Evolutionary conservation across 495 filamentous ascomycete species (phyloP).

Genomic region (Hypomontagnella submonticulosa): DNA sequence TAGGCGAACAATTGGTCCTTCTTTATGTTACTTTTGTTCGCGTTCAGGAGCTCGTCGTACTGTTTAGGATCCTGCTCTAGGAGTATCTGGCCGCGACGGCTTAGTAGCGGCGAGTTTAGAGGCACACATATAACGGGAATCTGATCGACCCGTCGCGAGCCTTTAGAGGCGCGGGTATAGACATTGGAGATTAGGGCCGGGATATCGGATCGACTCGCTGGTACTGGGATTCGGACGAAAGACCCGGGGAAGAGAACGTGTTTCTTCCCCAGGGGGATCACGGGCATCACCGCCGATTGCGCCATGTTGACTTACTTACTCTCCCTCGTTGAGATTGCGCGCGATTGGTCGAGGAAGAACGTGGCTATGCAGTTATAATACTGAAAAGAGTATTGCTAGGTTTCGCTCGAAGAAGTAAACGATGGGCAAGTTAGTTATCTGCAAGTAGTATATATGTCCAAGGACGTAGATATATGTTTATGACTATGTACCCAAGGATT

Average conservation of each 20-base stretch:
- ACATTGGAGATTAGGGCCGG: conserved; percentile 81
- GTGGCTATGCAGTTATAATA: background rate
- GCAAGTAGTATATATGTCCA: background rate
- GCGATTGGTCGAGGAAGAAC: conserved; percentile 18
- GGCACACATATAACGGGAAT: conserved; percentile 86
- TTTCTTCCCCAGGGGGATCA: conserved; percentile 79
- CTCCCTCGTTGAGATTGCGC: conserved; percentile 27
- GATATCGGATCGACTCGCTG: conserved; percentile 80
- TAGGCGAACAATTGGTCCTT: conserved; percentile 79
- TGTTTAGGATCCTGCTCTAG: conserved; percentile 60
- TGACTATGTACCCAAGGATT: background rate
- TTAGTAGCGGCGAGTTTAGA: conserved; percentile 74
- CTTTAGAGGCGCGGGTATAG: conserved; percentile 72
- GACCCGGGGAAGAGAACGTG: conserved; percentile 84
- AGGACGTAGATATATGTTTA: no score
- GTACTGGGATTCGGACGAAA: conserved; percentile 77
- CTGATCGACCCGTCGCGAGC: conserved; percentile 68
- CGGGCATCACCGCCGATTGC: conserved; percentile 65
- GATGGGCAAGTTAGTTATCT: conserved; percentile 8
- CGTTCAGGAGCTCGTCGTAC: conserved; percentile 65
- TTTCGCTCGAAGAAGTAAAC: conserved; percentile 15
- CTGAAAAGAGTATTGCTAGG: conserved; percentile 4
- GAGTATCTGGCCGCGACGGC: conserved; percentile 74
- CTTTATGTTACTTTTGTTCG: conserved; percentile 61
- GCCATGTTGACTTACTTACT: conserved; percentile 39